Conservation (phyloP, 1,284 basidiomycete genomes). For the Athelia psychrophila region DNA sequence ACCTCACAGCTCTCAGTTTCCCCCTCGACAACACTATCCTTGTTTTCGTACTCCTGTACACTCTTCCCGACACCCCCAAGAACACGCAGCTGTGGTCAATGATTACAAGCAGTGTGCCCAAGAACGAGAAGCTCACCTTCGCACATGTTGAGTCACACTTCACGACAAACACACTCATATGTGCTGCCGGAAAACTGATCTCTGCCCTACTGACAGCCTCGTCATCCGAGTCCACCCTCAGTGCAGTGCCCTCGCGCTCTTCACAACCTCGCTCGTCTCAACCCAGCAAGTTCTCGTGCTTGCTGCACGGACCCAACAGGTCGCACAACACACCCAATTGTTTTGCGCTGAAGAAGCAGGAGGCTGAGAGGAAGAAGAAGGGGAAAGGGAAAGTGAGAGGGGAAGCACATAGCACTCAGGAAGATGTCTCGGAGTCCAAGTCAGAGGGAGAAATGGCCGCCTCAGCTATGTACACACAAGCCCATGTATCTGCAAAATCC, state of each 20-base stretch:
- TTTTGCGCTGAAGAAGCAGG: not conserved
- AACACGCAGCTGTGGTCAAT: too few species aligned
- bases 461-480: not conserved
- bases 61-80: not conserved
- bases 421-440: not conserved
- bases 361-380: not conserved
- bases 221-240: not conserved
- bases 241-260: not conserved
- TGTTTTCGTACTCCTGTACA: not conserved
- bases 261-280: too few species aligned
- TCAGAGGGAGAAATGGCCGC: not conserved
- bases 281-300: not conserved
- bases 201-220: not conserved
- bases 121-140: not conserved
- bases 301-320: not conserved
- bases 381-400: not conserved
- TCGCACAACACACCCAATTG: not conserved
- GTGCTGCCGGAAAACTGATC: not conserved
- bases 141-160: not conserved
- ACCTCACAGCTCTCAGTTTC: not conserved
- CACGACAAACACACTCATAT: not conserved
- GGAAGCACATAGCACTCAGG: not conserved
- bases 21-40: not conserved
- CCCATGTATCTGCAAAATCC: not conserved
- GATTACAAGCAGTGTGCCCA: not conserved